A percentile compares a stretch with the other conserved stretches of the same genome.
Evolutionary conservation across 768 basidiomycete species (phyloP).

Genomic region (Gelatoporia subvermispora): DNA sequence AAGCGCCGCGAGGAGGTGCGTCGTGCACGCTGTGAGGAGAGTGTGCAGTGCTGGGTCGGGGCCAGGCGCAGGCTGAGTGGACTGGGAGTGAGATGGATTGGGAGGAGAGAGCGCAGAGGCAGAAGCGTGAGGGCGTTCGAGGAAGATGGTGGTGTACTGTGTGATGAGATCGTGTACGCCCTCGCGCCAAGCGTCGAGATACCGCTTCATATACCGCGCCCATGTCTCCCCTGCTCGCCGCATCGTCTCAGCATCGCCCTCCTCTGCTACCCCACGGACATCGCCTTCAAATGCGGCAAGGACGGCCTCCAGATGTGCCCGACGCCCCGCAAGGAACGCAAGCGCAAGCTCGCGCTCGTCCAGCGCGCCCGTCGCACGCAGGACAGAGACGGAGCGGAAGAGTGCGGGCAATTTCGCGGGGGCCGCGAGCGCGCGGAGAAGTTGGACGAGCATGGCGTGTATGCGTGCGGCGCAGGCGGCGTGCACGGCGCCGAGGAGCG

Average conservation of each 20-base stretch:
- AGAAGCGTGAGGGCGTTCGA: constrained; percentile 51
- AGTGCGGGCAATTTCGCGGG: constrained; percentile 84
- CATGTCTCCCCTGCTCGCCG: constrained; percentile 51
- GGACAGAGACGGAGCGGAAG: constrained; percentile 85
- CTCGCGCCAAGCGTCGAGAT: constrained; percentile 89
- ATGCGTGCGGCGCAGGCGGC: constrained; percentile 61
- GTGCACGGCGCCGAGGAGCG: constrained; percentile 59
- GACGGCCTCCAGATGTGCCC: constrained; percentile 53
- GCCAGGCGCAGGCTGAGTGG: constrained; percentile 18
- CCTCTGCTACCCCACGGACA: constrained; percentile 31
- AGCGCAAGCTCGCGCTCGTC: constrained; percentile 74
- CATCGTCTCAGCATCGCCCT: constrained; percentile 41
- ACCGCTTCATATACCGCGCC: constrained; percentile 75
- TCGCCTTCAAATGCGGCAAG: constrained; percentile 47
- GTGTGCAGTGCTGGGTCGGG: constrained; percentile 37
- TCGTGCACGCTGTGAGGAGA: constrained; percentile 61
- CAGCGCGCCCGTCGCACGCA: constrained; percentile 77
- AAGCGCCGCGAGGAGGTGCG: constrained; percentile 60
- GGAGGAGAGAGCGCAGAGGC: constrained; percentile 8
- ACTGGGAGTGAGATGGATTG: neutral
- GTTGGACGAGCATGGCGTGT: constrained; percentile 64
- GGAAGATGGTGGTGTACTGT: constrained; percentile 86
- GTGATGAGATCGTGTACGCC: constrained; percentile 89
- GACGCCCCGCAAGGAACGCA: constrained; percentile 74
- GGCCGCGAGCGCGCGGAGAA: constrained; percentile 75